These are phyloP conservation scores for Tylopilus sp. DNA, from an alignment of 1,284 basidiomycete genomes.

Conservation along the genomic window DNA sequence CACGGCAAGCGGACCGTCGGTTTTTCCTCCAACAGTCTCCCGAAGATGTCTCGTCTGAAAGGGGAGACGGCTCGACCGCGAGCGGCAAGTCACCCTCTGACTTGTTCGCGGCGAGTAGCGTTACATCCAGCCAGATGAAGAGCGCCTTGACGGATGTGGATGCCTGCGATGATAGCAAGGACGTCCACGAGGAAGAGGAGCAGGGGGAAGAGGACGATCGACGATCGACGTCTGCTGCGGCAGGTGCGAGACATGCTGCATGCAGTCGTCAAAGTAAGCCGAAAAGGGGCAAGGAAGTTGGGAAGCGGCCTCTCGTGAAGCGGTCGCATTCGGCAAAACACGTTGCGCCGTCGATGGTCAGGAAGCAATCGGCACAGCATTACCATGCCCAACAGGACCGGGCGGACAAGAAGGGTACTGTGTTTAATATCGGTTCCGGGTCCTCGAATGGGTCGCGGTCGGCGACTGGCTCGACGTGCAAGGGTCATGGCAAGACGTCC, in stretches of 20 bases:
- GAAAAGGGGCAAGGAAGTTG: constrained; percentile 36
- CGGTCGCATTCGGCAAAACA: constrained; percentile 33
- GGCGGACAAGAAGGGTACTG: constrained; percentile 32
- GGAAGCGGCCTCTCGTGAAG: constrained; percentile 27
- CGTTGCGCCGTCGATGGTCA: constrained; percentile 28
- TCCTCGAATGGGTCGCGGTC: constrained; percentile 52
- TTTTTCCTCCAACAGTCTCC: constrained; percentile 49
- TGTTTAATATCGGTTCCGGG: constrained; percentile 58
- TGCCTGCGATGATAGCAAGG: constrained; percentile 17
- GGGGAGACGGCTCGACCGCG: constrained; percentile 29
- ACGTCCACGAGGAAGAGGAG: constrained; percentile 14
- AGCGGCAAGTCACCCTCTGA: constrained; percentile 35
- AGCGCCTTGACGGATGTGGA: constrained; percentile 26
- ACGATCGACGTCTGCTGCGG: constrained; percentile 20
- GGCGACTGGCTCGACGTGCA: constrained; percentile 27
- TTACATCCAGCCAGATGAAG: constrained; percentile 41
- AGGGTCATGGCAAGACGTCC: constrained; percentile 3
- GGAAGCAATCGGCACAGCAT: constrained; percentile 29
- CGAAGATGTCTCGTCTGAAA: constrained; percentile 38
- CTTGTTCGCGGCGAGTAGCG: constrained; percentile 37
- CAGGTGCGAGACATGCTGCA: constrained; percentile 8
- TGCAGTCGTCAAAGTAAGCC: constrained; percentile 23
- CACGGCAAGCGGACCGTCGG: constrained; percentile 36
- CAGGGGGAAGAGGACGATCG: constrained; percentile 25
- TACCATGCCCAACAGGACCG: constrained; percentile 15